Evolutionary conservation across 2,329 filamentous ascomycete species (phyloP), one percentile per base, ranked within the genome.

Genomic region (Sporothrix schenckii): DNA sequence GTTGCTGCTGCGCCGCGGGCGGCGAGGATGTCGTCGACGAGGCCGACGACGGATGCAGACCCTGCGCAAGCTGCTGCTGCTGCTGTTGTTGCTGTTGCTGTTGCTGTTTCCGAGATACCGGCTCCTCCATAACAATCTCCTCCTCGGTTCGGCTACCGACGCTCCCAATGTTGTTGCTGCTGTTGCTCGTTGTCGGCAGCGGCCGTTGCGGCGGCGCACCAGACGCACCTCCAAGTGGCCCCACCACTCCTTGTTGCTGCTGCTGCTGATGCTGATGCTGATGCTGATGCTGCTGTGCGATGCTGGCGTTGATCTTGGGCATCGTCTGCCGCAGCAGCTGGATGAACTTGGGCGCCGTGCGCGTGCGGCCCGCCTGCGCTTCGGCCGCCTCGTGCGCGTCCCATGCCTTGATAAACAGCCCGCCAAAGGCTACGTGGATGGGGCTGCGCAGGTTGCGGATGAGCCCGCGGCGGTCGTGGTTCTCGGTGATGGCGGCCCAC

Each of bases 361-460:
- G 72, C 1, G 80, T 77, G 41, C 80, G 81, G 0, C 86, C 86
- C 7, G 80, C 77, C 66, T 81, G 80, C 4, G 79, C 73, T 73
- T 84, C 81, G 14, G 84, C 83, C 1, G 82, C 80, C 74, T 85
- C 84, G 69, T 85, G 83, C 2, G 85, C 85, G 56, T 86, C 84
- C 88, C 88, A 91, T 0, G 88, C 87, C 74, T 88, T 89, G 70
- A 90, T 78, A 53, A 91, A 86, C 21, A 86, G 81, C 24, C 81
- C 80, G 0, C 85, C 84, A 72, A 91, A 88, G 0, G 85, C 84
- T 41, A 85, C 79, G 74, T 88, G 86, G 79, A 89, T 82, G 7
- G 87, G 87, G 56, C 81, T 88, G 66, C 84, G 82, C 63, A 84
- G 78, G 70, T 84, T 82, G 56, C 82, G 82, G 47, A 81, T 80